phyloP scores from a whole-genome alignment of 2,329 filamentous ascomycete species.

The Coniosporium tulheliwenetii region DNA sequence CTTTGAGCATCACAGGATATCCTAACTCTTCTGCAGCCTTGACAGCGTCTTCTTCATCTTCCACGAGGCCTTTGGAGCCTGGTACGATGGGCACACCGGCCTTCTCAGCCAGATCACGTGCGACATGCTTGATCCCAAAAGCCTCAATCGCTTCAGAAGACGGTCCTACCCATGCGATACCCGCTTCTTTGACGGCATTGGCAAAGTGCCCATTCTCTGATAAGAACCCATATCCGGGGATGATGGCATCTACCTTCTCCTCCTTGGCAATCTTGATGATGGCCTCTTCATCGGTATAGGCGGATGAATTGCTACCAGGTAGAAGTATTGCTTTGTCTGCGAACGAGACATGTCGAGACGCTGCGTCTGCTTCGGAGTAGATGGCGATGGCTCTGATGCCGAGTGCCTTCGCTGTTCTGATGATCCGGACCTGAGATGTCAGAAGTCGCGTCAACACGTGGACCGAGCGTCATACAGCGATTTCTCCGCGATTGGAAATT shows the following conservation, averaged over 20 bases:
- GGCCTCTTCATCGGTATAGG: conserved; percentile 31
- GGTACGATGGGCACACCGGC: conserved; percentile 40
- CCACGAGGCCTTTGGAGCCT: conserved; percentile 33
- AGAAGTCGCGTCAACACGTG: not conserved
- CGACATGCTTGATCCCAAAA: conserved; percentile 44
- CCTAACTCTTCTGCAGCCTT: conserved; percentile 27
- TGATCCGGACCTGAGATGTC: conserved; percentile 25
- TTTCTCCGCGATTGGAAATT: conserved; percentile 45
- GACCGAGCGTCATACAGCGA: conserved; percentile 1
- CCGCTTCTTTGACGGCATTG: conserved; percentile 32
- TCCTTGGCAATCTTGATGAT: conserved; percentile 37
- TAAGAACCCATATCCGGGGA: conserved; percentile 53
- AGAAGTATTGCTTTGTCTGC: conserved; percentile 39
- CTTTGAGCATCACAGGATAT: conserved; percentile 48
- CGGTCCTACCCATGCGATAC: conserved; percentile 45
- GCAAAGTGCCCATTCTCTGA: conserved; percentile 50
- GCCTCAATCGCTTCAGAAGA: conserved; percentile 34
- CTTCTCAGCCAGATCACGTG: conserved; percentile 33
- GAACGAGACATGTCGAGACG: conserved; percentile 35
- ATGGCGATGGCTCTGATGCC: conserved; percentile 38
- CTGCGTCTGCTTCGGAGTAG: conserved; percentile 40
- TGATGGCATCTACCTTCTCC: conserved; percentile 38
- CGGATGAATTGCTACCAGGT: conserved; percentile 29
- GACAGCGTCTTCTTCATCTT: conserved; percentile 30
- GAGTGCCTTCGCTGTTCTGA: conserved; percentile 33